phyloP scores from a whole-genome alignment of 805 yeast species.

The Tetrapisispora nanseiensis region DNA sequence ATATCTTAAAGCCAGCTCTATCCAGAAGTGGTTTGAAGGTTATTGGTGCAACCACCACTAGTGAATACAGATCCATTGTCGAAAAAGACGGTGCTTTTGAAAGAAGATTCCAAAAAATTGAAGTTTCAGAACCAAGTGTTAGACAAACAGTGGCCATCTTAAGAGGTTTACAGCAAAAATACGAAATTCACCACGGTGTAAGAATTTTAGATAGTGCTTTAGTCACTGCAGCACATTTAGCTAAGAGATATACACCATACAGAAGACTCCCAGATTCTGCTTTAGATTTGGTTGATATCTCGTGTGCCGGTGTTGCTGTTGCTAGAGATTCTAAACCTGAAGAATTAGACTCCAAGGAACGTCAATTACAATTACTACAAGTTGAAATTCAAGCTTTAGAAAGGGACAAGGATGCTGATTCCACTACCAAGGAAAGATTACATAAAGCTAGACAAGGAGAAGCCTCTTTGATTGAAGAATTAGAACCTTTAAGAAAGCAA shows the following conservation, averaged over 20 bases:
- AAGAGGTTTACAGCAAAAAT: conserved; percentile 90
- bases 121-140: conserved; percentile 87
- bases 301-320: conserved; percentile 95
- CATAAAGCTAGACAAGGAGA: conserved; percentile 66
- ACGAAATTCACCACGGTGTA: conserved; percentile 96
- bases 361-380: conserved; percentile 82
- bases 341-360: conserved; percentile 86
- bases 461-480: conserved; percentile 76
- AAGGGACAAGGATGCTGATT: conserved; percentile 81
- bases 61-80: conserved; percentile 84
- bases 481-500: conserved; percentile 76
- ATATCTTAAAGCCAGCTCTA: conserved; percentile 89
- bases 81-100: conserved; percentile 98
- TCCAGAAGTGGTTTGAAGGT: conserved; percentile 96
- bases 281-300: conserved; percentile 88
- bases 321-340: conserved; percentile 98
- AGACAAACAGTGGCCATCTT: conserved; percentile 91
- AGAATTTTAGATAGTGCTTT: conserved; percentile 90
- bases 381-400: conserved; percentile 96
- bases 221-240: conserved; percentile 89
- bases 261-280: conserved; percentile 96
- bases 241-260: conserved; percentile 88
- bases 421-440: conserved; percentile 77
- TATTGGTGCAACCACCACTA: conserved; percentile 95
- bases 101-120: conserved; percentile 94